Percentiles rank a stretch among this genome's conserved stretches.
These are phyloP conservation scores for Setaria viridis DNA, from an alignment of 202 grass and related monocot species.

Conservation along the genomic window DNA sequence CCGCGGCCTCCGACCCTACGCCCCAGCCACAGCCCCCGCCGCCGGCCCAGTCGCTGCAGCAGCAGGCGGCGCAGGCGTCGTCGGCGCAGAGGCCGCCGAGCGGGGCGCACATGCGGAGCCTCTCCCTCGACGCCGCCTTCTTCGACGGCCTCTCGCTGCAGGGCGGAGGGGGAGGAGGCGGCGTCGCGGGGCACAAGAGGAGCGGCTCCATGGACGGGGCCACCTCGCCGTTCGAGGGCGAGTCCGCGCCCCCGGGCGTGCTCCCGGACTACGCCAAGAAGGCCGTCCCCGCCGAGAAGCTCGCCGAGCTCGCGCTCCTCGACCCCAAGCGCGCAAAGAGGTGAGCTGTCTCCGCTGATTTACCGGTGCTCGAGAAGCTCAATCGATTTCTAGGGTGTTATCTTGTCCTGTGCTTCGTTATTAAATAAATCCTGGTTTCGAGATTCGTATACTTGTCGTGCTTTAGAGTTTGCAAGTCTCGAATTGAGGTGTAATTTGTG, in stretches of 20 bases:
- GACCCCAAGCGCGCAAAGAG: slow-evolving; percentile 96
- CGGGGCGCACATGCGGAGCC: slow-evolving; percentile 61
- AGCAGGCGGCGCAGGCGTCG: neutral
- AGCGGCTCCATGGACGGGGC: slow-evolving; percentile 82
- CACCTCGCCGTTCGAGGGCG: slow-evolving; percentile 69
- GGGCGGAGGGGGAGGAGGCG: slow-evolving; percentile 11
- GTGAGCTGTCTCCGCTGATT: slow-evolving; percentile 32
- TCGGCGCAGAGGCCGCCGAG: slow-evolving; percentile 22
- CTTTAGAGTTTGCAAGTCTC: neutral
- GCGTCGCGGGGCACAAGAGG: slow-evolving; percentile 57
- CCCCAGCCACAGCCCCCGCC: neutral
- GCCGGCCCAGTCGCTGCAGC: neutral
- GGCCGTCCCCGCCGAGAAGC: slow-evolving; percentile 73
- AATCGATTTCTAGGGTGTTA: neutral
- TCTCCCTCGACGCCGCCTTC: slow-evolving; percentile 88
- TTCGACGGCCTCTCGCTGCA: slow-evolving; percentile 76
- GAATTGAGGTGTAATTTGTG: neutral
- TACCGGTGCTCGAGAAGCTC: neutral
- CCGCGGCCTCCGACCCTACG: slow-evolving; percentile 37
- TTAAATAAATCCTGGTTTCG: neutral
- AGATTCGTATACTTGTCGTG: slow-evolving; percentile 8
- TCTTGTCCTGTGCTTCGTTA: neutral
- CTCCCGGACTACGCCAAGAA: slow-evolving; percentile 87
- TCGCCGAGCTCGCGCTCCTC: slow-evolving; percentile 76
- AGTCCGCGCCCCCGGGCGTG: slow-evolving; percentile 48